Evolutionary conservation across 1,284 basidiomycete genomes (phyloP).

Genomic region (Ganoderma lucidum): DNA sequence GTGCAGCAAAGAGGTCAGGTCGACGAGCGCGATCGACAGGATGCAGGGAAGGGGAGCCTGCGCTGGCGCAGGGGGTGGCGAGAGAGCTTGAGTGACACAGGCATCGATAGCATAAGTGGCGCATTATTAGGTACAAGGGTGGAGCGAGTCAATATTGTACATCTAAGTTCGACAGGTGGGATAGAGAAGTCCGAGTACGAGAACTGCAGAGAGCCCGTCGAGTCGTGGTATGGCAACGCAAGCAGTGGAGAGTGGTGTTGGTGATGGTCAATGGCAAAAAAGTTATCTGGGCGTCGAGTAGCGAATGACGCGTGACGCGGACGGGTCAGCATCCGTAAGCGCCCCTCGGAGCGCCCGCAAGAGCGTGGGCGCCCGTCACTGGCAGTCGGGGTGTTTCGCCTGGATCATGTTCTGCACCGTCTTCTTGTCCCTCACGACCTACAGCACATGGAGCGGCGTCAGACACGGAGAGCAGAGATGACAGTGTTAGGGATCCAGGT

Average conservation of each 20-base stretch:
- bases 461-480: constrained; percentile 1
- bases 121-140: not conserved
- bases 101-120: not conserved
- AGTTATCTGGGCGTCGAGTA: not conserved
- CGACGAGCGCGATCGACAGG: not conserved
- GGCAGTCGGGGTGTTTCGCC: constrained; percentile 32
- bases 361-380: not conserved
- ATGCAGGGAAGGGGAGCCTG: not conserved
- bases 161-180: not conserved
- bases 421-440: constrained; percentile 30
- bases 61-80: not conserved
- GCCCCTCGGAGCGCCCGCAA: not conserved
- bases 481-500: not conserved
- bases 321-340: not conserved
- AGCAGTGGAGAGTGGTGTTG: not conserved
- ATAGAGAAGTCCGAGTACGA: not conserved
- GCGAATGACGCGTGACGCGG: not conserved
- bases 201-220: not conserved
- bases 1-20: not conserved
- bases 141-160: not conserved
- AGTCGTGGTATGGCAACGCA: not conserved
- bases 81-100: not conserved
- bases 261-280: not conserved
- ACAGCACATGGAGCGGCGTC: not conserved
- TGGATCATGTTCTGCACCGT: constrained; percentile 37